Base-by-base conservation (phyloP, 1,284 basidiomycete genomes). In the Somion occarium region DNA sequence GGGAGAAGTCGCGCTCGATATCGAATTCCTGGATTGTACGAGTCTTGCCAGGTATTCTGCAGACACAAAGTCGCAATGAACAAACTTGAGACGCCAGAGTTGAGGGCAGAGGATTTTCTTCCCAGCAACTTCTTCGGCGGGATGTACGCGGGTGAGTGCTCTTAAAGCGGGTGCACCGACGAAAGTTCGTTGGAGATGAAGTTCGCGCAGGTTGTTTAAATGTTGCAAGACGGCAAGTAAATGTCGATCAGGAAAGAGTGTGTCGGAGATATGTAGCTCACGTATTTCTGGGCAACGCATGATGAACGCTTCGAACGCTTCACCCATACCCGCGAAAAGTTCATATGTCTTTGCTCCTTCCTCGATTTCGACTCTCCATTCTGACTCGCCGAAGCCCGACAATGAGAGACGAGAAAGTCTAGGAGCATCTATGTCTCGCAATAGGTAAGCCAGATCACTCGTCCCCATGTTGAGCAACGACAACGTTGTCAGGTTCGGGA, bases 111-210 rank as follows among this genome's bases (percentile, higher is more conserved):
- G 7, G 15, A 34, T 7, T 15, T 34, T 7, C 15, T 34, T 34
- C 30, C 15, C 15, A 7, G 7, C 15, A 34, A 7, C 15, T 15
- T 34, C 30, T 7, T 7, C 15, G 15, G 30, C 27, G 4, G 43
- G 7, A 15, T 25, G 13, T 3, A 23, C 30, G 2, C 49, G 26
- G 2, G 49, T 45, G 7, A 58, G 38, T 11, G 46, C 56, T 18
- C 56, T 54, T n/a, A 58, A 25, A n/a, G 47, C 34, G 3, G 49
- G 54, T 4, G 48, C 24, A 24, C 56, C 56, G 3, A 56, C 38
- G 39, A 51, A 43, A 5, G 49, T n/a, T 1, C 38, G 12, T 2
- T 34, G 22, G 30, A 58, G 30, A 11, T 23, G 27, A 4, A 58
- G 52, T 44, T 53, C 53, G 9, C 20, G 15, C n/a, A 58, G 51